Evolutionary conservation across 768 basidiomycete species (phyloP).

Genomic region (Boletus barrowsii): DNA sequence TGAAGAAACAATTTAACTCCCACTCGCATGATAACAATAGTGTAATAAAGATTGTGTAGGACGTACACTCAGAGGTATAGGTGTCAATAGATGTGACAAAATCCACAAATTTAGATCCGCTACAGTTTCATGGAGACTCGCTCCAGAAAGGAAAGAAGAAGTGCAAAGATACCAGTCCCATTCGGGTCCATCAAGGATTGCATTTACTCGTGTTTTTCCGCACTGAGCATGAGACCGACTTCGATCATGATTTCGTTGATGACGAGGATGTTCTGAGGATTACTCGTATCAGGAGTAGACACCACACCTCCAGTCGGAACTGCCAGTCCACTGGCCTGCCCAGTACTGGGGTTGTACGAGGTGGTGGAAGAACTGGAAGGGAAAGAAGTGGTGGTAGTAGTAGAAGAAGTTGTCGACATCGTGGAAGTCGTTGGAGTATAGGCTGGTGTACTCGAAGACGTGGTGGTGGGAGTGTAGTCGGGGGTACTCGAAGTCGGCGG

Average conservation of each 20-base stretch:
- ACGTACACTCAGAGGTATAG: conserved; percentile 18
- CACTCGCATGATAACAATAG: background rate
- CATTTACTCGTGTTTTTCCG: conserved; percentile 1
- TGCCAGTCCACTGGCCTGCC: conserved; percentile 25
- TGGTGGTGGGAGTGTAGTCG: conserved; percentile 18
- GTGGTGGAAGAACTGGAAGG: conserved; percentile 20
- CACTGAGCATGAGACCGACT: conserved; percentile 23
- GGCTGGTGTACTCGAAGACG: conserved; percentile 21
- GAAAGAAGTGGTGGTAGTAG: background rate
- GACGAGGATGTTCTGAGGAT: conserved; percentile 33
- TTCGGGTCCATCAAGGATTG: background rate
- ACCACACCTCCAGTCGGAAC: conserved; percentile 23
- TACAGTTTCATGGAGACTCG: conserved; percentile 1
- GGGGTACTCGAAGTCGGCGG: conserved; percentile 16
- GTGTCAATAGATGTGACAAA: conserved; percentile 6
- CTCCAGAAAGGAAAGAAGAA: conserved; percentile 1
- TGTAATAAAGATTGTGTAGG: conserved; percentile 1
- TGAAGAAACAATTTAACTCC: background rate
- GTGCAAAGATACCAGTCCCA: background rate
- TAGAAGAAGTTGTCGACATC: conserved; percentile 14
- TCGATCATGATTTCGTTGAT: conserved; percentile 38
- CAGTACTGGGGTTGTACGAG: conserved; percentile 15
- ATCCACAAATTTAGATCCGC: background rate
- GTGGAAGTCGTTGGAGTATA: conserved; percentile 27
- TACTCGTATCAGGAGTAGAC: conserved; percentile 29